Percentiles rank a stretch among this genome's conserved stretches.
These are phyloP conservation scores for Dryas integrifolia DNA, from an alignment of 331 rosid genomes.

Conservation along the genomic window DNA sequence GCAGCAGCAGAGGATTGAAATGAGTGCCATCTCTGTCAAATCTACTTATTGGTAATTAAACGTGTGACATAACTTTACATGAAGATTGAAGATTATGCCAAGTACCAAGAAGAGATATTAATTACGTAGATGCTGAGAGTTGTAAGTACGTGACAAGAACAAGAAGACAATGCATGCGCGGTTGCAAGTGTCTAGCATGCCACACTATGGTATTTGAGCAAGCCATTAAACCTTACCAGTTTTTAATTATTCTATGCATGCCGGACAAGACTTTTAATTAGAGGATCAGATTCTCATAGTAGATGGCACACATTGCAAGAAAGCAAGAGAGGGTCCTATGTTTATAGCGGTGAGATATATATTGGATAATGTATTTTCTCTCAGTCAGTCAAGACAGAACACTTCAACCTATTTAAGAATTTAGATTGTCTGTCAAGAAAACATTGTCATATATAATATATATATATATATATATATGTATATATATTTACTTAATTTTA, in stretches of 20 bases:
- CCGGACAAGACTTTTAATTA: neutral
- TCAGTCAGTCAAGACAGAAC: too few species aligned
- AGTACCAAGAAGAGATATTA: too few species aligned
- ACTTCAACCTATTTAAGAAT: too few species aligned
- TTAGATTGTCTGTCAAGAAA: too few species aligned
- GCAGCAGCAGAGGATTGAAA: slow-evolving; percentile 2
- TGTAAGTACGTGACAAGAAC: neutral
- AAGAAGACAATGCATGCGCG: slow-evolving; percentile 6
- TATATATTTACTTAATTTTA: too few species aligned
- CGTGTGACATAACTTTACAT: neutral
- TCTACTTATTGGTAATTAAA: neutral
- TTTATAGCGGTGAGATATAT: too few species aligned
- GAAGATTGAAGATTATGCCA: too few species aligned
- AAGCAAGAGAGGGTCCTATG: neutral
- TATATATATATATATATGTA: too few species aligned
- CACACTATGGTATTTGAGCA: neutral
- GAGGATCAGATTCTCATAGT: too few species aligned
- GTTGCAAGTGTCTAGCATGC: neutral
- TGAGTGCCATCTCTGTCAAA: neutral
- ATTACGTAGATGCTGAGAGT: neutral
- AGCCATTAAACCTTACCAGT: neutral
- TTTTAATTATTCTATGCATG: neutral
- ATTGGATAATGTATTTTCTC: too few species aligned
- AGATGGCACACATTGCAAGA: neutral
- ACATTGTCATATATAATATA: too few species aligned